Conservation (phyloP, 2,329 filamentous ascomycete species). For the Phialemonium atrogriseum region DNA sequence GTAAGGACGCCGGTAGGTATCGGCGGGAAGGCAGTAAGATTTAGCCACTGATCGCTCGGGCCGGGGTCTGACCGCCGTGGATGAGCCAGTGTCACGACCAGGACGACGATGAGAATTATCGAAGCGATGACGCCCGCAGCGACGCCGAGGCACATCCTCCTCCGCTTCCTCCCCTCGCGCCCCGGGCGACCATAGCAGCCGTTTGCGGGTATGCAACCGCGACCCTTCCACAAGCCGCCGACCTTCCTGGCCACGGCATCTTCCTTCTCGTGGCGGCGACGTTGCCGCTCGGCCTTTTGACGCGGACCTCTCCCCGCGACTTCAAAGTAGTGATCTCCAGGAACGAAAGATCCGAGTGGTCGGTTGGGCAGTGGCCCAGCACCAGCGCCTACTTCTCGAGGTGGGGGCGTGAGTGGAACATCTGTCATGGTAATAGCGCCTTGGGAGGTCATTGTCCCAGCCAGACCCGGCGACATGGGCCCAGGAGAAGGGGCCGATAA, state of each 20-base stretch:
- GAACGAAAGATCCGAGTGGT: slow-evolving; percentile 35
- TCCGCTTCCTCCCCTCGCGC: slow-evolving; percentile 54
- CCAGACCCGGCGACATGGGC: slow-evolving; percentile 53
- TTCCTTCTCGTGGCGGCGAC: slow-evolving; percentile 56
- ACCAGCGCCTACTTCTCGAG: no score
- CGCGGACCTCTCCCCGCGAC: slow-evolving; percentile 27
- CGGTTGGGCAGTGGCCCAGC: slow-evolving; percentile 30
- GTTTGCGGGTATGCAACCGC: slow-evolving; percentile 52
- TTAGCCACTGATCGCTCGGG: slow-evolving; percentile 59
- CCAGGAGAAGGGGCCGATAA: slow-evolving; percentile 50
- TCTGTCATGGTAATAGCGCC: slow-evolving; percentile 53
- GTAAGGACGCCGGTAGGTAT: slow-evolving; percentile 80
- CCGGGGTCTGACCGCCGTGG: slow-evolving; percentile 19
- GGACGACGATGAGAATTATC: slow-evolving; percentile 47
- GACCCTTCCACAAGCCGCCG: slow-evolving; percentile 57
- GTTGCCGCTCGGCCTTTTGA: slow-evolving; percentile 40
- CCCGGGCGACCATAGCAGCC: slow-evolving; percentile 58
- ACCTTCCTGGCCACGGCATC: slow-evolving; percentile 48
- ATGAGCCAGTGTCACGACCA: slow-evolving; percentile 49
- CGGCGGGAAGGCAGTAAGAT: slow-evolving; percentile 76
- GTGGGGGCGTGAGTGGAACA: slow-evolving; percentile 42
- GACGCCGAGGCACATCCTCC: slow-evolving; percentile 50
- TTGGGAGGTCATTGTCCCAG: slow-evolving; percentile 53
- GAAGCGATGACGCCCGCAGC: slow-evolving; percentile 41
- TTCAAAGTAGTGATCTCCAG: slow-evolving; percentile 32